phyloP scores from a whole-genome alignment of 1,284 basidiomycete species.

The Puccinia hordei region DNA sequence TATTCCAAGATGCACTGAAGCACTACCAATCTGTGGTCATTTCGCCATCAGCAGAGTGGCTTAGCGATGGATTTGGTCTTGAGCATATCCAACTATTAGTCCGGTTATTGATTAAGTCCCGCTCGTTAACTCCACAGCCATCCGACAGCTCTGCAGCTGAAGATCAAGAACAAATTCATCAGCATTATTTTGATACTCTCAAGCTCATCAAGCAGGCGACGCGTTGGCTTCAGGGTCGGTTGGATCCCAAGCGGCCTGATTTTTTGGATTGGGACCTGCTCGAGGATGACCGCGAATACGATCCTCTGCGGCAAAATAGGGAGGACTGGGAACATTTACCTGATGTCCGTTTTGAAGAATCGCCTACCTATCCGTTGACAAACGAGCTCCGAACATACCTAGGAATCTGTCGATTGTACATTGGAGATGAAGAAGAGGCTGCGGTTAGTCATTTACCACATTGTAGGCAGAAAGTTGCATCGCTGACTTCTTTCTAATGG shows the following conservation, averaged over 20 bases:
- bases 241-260: constrained; percentile 63
- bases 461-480: background rate
- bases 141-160: background rate
- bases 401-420: constrained; percentile 77
- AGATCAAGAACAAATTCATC: constrained; percentile 23
- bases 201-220: constrained; percentile 73
- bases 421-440: constrained; percentile 78
- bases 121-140: background rate
- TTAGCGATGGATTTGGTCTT: constrained; percentile 33
- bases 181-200: constrained; percentile 68
- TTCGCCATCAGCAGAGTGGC: constrained; percentile 26
- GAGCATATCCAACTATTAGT: constrained; percentile 38
- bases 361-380: constrained; percentile 68
- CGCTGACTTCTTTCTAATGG: background rate
- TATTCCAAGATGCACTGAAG: constrained; percentile 70
- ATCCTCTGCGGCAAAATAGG: constrained; percentile 62
- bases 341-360: constrained; percentile 57
- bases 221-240: constrained; percentile 84
- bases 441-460: constrained; percentile 64
- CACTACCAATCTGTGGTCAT: constrained; percentile 55
- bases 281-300: constrained; percentile 85
- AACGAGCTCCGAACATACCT: constrained; percentile 81
- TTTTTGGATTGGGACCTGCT: constrained; percentile 71
- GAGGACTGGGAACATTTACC: constrained; percentile 57
- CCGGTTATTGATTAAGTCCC: constrained; percentile 27